Evolutionary conservation across 2,329 filamentous ascomycete species (phyloP).

Genomic region (Rachicladosporium sp.): DNA sequence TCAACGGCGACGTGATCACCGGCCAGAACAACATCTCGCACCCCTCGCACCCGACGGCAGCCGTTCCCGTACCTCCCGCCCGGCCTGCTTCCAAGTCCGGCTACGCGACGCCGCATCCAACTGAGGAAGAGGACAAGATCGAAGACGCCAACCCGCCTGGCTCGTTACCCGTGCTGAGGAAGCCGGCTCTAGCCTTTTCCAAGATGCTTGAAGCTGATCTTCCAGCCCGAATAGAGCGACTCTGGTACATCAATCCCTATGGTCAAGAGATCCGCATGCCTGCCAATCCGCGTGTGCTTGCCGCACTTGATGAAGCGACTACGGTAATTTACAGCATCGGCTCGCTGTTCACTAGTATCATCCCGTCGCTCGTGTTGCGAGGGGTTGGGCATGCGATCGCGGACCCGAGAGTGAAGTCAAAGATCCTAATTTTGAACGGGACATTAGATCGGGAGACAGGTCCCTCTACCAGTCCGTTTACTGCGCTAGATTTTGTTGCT

Average conservation of each 20-base stretch:
- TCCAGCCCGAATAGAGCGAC: conserved; percentile 60
- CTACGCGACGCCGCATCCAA: conserved; percentile 21
- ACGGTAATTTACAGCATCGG: conserved; percentile 85
- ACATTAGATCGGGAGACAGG: conserved; percentile 79
- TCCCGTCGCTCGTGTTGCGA: conserved; percentile 68
- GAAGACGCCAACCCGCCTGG: conserved; percentile 76
- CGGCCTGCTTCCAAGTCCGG: conserved; percentile 7
- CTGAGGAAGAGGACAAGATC: conserved; percentile 49
- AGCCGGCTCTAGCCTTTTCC: conserved; percentile 69
- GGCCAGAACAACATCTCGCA: conserved; percentile 92
- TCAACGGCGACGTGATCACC: conserved; percentile 64
- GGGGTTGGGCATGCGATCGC: conserved; percentile 55
- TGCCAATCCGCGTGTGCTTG: conserved; percentile 68
- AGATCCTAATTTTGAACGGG: conserved; percentile 77
- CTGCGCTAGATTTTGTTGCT: conserved; percentile 67
- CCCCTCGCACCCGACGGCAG: conserved; percentile 52
- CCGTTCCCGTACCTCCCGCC: conserved; percentile 8
- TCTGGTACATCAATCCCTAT: conserved; percentile 98
- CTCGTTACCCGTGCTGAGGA: conserved; percentile 64
- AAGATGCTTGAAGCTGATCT: conserved; percentile 67
- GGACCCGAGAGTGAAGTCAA: conserved; percentile 45
- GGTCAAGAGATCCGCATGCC: conserved; percentile 86
- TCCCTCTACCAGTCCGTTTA: conserved; percentile 48
- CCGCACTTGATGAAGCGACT: conserved; percentile 50
- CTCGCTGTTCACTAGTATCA: conserved; percentile 79